Conservation (phyloP, 75 land plant genomes). For the Picea sitchensis region DNA sequence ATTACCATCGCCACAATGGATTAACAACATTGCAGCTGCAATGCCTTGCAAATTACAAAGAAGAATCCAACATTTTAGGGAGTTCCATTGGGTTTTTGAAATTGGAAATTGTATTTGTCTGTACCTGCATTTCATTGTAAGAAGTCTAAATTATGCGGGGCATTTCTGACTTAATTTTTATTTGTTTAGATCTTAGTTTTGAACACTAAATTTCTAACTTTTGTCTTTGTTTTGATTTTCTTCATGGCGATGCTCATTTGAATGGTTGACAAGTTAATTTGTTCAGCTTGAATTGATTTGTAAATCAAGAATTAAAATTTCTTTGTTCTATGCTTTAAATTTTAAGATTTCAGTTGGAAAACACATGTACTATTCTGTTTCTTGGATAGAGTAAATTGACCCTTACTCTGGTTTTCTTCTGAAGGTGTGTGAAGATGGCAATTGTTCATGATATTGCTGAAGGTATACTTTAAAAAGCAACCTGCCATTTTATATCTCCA, state of each 20-base stretch:
- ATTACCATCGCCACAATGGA: no score
- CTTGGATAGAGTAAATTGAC: neutral
- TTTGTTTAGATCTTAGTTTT: no score
- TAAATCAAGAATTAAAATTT: neutral
- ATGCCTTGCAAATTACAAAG: no score
- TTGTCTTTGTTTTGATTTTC: neutral
- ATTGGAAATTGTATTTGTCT: no score
- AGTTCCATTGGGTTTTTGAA: no score
- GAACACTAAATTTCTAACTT: no score
- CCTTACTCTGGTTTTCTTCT: neutral
- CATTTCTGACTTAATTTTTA: no score
- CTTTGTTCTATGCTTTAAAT: neutral
- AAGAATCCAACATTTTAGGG: no score
- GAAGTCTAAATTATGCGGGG: no score
- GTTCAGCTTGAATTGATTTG: neutral
- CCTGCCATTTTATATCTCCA: neutral
- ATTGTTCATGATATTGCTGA: slow-evolving; percentile 98
- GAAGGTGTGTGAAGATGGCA: slow-evolving; percentile 97
- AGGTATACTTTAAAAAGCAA: slow-evolving; percentile 54
- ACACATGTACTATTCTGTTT: neutral
- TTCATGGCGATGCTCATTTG: neutral
- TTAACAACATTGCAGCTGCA: no score
- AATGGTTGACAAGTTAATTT: neutral
- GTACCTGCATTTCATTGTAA: no score
- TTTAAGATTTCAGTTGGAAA: no score